Evolutionary conservation across 768 basidiomycete species (phyloP), one percentile per base, ranked within the genome.

Genomic region (Boletus subparvulus): DNA sequence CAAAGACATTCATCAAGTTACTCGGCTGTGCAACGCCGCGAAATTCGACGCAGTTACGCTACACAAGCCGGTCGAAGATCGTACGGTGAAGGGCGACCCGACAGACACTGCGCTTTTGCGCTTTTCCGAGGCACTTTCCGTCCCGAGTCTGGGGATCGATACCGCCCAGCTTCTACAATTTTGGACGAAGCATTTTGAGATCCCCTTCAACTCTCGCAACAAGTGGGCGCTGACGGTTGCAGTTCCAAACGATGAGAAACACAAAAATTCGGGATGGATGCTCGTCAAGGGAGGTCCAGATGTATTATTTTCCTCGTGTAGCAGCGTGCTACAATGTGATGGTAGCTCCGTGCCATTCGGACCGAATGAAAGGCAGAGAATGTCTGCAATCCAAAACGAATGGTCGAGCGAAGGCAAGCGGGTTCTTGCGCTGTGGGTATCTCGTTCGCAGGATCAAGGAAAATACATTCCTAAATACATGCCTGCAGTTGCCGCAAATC

Each of bases 271-370:
- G 30, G 55, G 64, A 13, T 69, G 77, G 64, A 71, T 85, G 52
- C 68, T 82, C 52, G 73, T 79, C 67, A 85, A 85, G 64, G 84
- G 83, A 33, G 84, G 81, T 2, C 85, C 85, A 0, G 85, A 86
- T 53, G 71, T 82, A 3, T 70, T 83, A 17, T 75, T 82, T 44
- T 63, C 63, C 3, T 66, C 67, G 7, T 81, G 80, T 59, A 72
- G 67, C 8, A 56, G 33, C 9, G 73, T 74, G 47, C 50, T 76
- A 36, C 62, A 63, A 19, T 50, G 69, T 1, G 69, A 74, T 48
- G 76, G 76, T 4, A 61, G 65, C 12, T 54, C 69, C 6, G 46
- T 73, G 9, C 71, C 74, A 2, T 67, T 78, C 37, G 69, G 70
- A 17, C 44, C 54, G 14, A 44, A 49, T 0, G 67, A 70, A 51